Evolutionary conservation across 176 grass and related monocot genomes (phyloP).

Genomic region (Pontederia crassipes): DNA sequence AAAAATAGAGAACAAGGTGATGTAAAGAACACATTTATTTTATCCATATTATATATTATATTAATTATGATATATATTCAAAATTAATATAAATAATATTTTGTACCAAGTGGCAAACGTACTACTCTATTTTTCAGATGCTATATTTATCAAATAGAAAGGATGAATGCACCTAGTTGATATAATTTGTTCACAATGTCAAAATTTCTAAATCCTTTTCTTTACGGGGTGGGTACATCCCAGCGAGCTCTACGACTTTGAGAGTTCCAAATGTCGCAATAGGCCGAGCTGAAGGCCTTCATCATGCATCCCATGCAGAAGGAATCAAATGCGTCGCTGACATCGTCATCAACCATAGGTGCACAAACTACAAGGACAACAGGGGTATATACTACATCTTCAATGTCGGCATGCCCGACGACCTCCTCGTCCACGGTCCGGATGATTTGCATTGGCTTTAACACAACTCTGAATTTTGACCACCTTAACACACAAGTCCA

Average conservation of each 20-base stretch:
- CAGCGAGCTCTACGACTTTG: not conserved
- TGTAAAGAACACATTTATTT: too few relatives aligned
- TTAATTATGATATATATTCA: too few relatives aligned
- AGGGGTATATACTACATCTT: not conserved
- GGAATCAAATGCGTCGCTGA: not conserved
- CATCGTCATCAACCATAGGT: not conserved
- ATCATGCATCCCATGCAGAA: not conserved
- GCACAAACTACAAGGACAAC: not conserved
- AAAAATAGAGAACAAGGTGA: too few relatives aligned
- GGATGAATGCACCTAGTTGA: too few relatives aligned
- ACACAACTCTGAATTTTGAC: not conserved
- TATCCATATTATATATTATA: too few relatives aligned
- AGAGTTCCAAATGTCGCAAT: not conserved
- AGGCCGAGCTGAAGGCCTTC: not conserved
- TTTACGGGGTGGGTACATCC: not conserved
- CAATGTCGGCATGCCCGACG: not conserved
- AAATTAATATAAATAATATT: too few relatives aligned
- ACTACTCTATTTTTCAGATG: too few relatives aligned
- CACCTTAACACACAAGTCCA: slow-evolving; percentile 5
- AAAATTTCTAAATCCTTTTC: too few relatives aligned
- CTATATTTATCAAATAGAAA: too few relatives aligned
- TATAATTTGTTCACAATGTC: too few relatives aligned
- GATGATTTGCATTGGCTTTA: not conserved
- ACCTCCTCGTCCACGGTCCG: slow-evolving; percentile 2
- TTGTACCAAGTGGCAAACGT: too few relatives aligned